Evolutionary conservation across 1,284 basidiomycete species (phyloP).

Genomic region (Ganoderma boninense): DNA sequence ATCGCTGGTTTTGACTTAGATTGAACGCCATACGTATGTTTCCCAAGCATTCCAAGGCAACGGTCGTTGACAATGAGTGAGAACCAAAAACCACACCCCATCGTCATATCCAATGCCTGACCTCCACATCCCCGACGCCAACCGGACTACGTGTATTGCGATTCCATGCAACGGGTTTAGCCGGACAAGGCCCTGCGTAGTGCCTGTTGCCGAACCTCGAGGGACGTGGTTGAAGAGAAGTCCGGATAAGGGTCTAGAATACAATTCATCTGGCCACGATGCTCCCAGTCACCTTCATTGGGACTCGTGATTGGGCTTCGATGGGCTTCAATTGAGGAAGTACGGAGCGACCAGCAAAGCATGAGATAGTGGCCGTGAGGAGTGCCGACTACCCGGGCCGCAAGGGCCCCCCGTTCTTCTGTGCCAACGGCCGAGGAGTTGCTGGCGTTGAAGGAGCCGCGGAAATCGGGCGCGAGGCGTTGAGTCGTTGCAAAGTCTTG

Average conservation of each 20-base stretch:
- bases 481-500: conserved; percentile 85
- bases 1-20: conserved; percentile 5
- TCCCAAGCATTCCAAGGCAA: conserved; percentile 7
- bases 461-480: conserved; percentile 57
- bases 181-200: neutral
- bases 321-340: neutral
- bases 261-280: neutral
- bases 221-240: conserved; percentile 2
- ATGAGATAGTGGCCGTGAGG: neutral
- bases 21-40: neutral
- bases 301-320: neutral
- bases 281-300: neutral
- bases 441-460: conserved; percentile 29
- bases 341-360: neutral
- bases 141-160: neutral
- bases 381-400: conserved; percentile 18
- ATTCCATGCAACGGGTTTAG: neutral
- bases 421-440: conserved; percentile 27
- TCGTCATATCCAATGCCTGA: neutral
- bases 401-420: conserved; percentile 27
- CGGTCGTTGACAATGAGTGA: conserved; percentile 5
- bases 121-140: neutral
- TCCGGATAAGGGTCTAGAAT: neutral
- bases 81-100: conserved; percentile 1
- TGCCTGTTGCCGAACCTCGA: neutral